phyloP scores from a whole-genome alignment of 2,329 filamentous ascomycete species.

The Penicillium sclerotiorum region DNA sequence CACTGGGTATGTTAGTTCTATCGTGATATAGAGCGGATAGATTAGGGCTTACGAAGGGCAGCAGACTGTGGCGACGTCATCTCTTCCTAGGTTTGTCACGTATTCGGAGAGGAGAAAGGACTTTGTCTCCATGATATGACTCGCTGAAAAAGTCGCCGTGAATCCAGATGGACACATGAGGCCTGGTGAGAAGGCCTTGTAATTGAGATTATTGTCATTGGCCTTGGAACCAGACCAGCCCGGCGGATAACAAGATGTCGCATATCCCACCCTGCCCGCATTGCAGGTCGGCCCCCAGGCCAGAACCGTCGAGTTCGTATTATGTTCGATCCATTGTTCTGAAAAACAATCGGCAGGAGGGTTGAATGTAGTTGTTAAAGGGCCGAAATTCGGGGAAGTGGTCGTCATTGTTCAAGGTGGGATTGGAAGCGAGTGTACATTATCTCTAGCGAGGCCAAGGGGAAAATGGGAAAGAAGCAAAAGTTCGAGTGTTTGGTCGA shows the following conservation, averaged over 20 bases:
- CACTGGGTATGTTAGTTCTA: background rate
- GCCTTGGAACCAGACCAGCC: conserved; percentile 10
- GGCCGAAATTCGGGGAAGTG: conserved; percentile 13
- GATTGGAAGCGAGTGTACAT: background rate
- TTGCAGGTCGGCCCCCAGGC: conserved; percentile 13
- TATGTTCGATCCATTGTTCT: conserved; percentile 12
- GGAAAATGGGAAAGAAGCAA: background rate
- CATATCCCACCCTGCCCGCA: conserved; percentile 7
- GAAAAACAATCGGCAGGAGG: conserved; percentile 5
- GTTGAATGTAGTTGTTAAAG: conserved; percentile 14
- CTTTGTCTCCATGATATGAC: conserved; percentile 1
- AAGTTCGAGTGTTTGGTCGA: no score
- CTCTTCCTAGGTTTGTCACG: conserved; percentile 5
- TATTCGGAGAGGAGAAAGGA: conserved; percentile 8
- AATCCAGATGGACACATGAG: conserved; percentile 13
- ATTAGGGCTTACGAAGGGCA: conserved; percentile 14
- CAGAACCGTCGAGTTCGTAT: background rate
- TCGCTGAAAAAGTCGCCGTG: background rate
- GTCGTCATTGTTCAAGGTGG: conserved; percentile 17
- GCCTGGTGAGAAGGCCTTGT: conserved; percentile 16
- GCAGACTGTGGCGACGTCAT: conserved; percentile 13
- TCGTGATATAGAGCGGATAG: background rate
- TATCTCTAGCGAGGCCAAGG: background rate
- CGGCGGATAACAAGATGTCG: conserved; percentile 9
- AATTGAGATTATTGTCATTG: conserved; percentile 4